phyloP scores from a whole-genome alignment of 140 eudicot species.

The Senecio squalidus region DNA sequence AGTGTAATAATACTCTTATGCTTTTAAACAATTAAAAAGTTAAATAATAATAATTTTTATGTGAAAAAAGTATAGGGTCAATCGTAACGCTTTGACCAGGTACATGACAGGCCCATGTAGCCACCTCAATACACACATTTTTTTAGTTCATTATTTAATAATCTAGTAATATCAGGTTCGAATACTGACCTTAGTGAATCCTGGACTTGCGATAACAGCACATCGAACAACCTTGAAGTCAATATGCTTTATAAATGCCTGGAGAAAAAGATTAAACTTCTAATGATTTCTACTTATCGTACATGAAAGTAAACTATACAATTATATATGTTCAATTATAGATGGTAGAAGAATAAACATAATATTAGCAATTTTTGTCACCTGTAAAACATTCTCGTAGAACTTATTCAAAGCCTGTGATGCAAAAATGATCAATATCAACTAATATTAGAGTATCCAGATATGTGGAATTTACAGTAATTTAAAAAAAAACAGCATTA shows the following conservation, averaged over 20 bases:
- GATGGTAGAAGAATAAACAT: neutral
- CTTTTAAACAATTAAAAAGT: no score
- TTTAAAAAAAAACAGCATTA: neutral
- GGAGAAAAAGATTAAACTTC: neutral
- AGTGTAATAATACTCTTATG: no score
- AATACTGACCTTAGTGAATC: constrained; percentile 74
- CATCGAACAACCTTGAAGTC: constrained; percentile 92
- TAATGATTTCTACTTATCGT: neutral
- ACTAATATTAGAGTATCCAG: neutral
- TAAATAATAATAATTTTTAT: no score
- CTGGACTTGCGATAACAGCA: constrained; percentile 98
- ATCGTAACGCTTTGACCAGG: no score
- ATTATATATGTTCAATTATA: neutral
- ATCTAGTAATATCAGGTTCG: constrained; percentile 2
- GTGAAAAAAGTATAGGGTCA: no score
- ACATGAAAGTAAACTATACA: neutral
- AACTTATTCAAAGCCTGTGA: constrained; percentile 84
- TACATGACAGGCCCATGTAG: no score
- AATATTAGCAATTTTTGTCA: neutral
- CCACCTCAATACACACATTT: no score
- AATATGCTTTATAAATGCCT: constrained; percentile 86
- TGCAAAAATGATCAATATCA: neutral
- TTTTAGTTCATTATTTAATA: neutral
- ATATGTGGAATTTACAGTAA: neutral
- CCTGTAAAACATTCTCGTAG: constrained; percentile 85